Evolutionary conservation across 1,284 basidiomycete genomes (phyloP).

Genomic region (Apiotrichum montevideense): DNA sequence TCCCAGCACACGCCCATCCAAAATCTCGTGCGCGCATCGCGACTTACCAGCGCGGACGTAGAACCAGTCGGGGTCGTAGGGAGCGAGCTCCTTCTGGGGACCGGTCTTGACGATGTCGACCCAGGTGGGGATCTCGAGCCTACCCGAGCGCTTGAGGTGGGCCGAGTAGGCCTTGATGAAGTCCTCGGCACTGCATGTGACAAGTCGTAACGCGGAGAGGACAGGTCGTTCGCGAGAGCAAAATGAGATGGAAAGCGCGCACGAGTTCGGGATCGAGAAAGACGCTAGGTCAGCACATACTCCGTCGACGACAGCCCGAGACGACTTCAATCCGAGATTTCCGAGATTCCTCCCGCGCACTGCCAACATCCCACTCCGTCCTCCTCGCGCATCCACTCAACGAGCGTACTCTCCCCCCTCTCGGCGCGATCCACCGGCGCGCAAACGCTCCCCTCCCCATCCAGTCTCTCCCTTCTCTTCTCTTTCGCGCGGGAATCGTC

Average conservation of each 20-base stretch:
- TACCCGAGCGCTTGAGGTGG: constrained; percentile 65
- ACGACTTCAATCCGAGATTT: not conserved
- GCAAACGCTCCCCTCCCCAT: not conserved
- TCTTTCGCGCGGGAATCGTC: not conserved
- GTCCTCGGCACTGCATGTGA: constrained; percentile 49
- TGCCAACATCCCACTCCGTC: too few relatives aligned
- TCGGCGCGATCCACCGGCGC: not conserved
- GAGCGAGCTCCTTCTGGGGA: constrained; percentile 94
- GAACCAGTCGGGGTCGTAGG: constrained; percentile 99
- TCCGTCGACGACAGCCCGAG: not conserved
- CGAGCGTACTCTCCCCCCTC: not conserved
- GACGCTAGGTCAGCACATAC: constrained; percentile 8
- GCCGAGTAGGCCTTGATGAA: constrained; percentile 79
- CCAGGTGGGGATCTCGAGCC: constrained; percentile 96
- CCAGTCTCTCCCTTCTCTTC: not conserved
- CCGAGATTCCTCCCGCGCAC: not conserved
- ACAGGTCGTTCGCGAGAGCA: not conserved
- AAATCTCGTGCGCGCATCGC: too few relatives aligned
- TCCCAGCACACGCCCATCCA: too few relatives aligned
- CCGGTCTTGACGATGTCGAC: constrained; percentile 99
- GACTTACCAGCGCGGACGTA: constrained; percentile 90
- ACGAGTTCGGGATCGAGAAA: not conserved
- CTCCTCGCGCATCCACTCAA: too few relatives aligned
- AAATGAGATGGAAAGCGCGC: not conserved
- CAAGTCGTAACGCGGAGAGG: not conserved